These are phyloP conservation scores for Syzygium grande DNA, from an alignment of 345 rosid genomes.

Conservation along the genomic window DNA sequence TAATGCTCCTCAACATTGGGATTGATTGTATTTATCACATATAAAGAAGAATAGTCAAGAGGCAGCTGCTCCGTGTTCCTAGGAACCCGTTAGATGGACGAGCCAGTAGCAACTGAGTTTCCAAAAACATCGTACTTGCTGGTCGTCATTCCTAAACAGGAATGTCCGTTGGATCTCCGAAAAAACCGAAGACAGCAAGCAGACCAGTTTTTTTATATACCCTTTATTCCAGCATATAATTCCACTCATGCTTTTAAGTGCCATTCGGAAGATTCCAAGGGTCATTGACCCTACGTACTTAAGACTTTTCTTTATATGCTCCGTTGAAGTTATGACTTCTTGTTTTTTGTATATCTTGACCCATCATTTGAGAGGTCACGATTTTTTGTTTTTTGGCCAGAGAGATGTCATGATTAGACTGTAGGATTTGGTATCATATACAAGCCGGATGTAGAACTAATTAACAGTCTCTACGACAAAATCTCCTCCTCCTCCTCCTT, in stretches of 20 bases:
- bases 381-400: not conserved
- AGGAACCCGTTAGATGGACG: not conserved
- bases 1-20: not conserved
- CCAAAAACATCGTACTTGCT: not conserved
- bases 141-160: not conserved
- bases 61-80: not conserved
- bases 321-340: not conserved
- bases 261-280: not conserved
- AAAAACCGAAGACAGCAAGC: not conserved
- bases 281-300: not conserved
- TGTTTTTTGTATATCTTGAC: not conserved
- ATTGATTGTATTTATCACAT: not conserved
- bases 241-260: not conserved
- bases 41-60: not conserved
- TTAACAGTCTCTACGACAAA: not conserved
- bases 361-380: not conserved
- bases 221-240: not conserved
- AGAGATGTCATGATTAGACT: not conserved
- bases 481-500: not conserved
- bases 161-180: not conserved
- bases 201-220: not conserved
- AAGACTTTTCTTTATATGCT: not conserved
- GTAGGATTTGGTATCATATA: not conserved
- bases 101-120: not conserved
- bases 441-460: not conserved